Percentiles rank a stretch among this genome's conserved stretches.
phyloP scores from a whole-genome alignment of 768 basidiomycete genomes.

The Russula olivacea region DNA sequence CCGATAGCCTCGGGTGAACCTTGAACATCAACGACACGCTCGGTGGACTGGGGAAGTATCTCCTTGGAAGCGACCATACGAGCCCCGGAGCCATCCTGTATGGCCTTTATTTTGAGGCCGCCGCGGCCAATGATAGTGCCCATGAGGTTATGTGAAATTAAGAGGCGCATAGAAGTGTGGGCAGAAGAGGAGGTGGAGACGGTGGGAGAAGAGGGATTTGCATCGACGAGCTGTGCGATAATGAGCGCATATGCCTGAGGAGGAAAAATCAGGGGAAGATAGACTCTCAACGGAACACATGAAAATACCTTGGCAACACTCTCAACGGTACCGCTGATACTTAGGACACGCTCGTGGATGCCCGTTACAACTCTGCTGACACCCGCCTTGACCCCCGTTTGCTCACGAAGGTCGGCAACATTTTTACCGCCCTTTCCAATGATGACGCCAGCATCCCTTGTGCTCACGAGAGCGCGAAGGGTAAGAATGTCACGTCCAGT shows the following conservation, averaged over 20 bases:
- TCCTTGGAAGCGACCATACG: conserved; percentile 99
- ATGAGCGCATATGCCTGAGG: conserved; percentile 90
- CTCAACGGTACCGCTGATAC: conserved; percentile 87
- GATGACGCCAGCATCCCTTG: conserved; percentile 95
- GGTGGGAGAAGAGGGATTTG: conserved; percentile 68
- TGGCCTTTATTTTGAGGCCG: conserved; percentile 98
- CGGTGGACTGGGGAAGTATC: conserved; percentile 98
- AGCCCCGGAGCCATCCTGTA: conserved; percentile 92
- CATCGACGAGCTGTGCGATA: conserved; percentile 81
- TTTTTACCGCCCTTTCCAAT: conserved; percentile 97
- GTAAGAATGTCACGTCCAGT: conserved; percentile 70
- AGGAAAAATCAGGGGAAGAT: conserved; percentile 18
- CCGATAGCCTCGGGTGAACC: conserved; percentile 90
- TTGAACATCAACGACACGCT: conserved; percentile 97
- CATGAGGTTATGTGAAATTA: conserved; percentile 99
- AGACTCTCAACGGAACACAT: conserved; percentile 7
- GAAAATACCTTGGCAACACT: conserved; percentile 78
- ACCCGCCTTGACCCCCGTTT: conserved; percentile 96
- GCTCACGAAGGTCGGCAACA: conserved; percentile 92
- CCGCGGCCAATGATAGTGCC: conserved; percentile 95
- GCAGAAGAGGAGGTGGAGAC: conserved; percentile 53
- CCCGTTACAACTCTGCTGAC: conserved; percentile 98
- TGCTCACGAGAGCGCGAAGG: conserved; percentile 91
- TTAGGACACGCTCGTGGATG: conserved; percentile 96
- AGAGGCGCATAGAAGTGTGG: conserved; percentile 89